phyloP scores from a whole-genome alignment of 2,329 filamentous ascomycete genomes.

The Aureobasidium sp. region DNA sequence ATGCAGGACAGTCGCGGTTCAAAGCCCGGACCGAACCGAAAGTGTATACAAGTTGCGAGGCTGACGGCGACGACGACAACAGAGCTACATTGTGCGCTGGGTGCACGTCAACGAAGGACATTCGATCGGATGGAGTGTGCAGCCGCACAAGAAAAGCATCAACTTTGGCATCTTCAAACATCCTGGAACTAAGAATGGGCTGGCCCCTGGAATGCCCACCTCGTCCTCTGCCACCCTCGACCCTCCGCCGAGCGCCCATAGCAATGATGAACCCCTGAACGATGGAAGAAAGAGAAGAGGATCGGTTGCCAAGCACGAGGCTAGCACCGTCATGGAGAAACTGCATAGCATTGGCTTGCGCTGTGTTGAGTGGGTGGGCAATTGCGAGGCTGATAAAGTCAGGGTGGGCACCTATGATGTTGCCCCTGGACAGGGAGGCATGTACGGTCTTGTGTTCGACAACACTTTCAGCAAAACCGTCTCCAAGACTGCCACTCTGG shows the following conservation, averaged over 20 bases:
- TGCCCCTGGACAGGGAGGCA: constrained; percentile 65
- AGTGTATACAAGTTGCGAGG: neutral
- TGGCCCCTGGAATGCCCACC: constrained; percentile 30
- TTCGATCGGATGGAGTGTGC: constrained; percentile 94
- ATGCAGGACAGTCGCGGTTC: neutral
- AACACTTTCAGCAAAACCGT: constrained; percentile 96
- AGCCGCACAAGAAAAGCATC: constrained; percentile 96
- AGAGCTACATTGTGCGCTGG: constrained; percentile 99
- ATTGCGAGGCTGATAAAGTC: constrained; percentile 94
- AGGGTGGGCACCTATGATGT: constrained; percentile 86
- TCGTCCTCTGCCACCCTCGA: constrained; percentile 37
- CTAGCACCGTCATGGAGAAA: constrained; percentile 60
- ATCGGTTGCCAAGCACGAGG: constrained; percentile 38
- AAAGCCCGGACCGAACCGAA: constrained; percentile 5
- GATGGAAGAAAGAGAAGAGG: constrained; percentile 33
- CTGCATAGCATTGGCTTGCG: constrained; percentile 56
- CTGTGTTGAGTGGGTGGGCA: constrained; percentile 72
- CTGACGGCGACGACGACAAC: neutral
- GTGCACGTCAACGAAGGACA: constrained; percentile 83
- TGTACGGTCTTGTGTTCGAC: constrained; percentile 95
- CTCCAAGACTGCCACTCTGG: constrained; percentile 91
- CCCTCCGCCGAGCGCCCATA: constrained; percentile 38
- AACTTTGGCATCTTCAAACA: constrained; percentile 99
- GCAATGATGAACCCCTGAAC: constrained; percentile 46
- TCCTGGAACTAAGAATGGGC: constrained; percentile 62